Base-by-base conservation (phyloP, 1,139 yeast genomes). In the Pichia sp. region DNA sequence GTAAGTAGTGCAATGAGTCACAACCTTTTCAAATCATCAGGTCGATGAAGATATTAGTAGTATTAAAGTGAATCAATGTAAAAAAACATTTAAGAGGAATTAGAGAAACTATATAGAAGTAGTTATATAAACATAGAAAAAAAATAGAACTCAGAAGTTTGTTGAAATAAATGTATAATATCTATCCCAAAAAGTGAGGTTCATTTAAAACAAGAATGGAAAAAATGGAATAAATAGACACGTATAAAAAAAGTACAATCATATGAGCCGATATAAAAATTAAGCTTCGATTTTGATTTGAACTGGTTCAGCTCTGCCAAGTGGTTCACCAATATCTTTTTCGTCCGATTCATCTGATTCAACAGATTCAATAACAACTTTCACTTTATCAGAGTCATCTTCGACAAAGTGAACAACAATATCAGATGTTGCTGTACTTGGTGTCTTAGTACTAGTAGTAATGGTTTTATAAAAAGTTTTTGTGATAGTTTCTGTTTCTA, bases 361-460 rank as follows among this genome's bases (percentile, higher is more conserved):
- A 25, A 9, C 39, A 3, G 44, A 40, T 16, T 41, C 47, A 18
- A 45, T 25, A 2, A 45, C 44, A 20, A 45, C 47, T 18, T 45
- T 45, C 7, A 46, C 34, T 22, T 42, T 44, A 37, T 46, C 49
- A 7, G 48, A 39, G 12, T 40, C 40, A 20, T 18, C 43, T 7
- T n/a, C 27, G 7, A 42, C 37, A 20, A 40, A 26, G 7, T 36
- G 23, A 37, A 34, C 43, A 39, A 42, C 36, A 24, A 29, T 41
- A 18, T 45, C 48, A 4, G 45, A 38, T 39, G 38, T n/a, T 30
- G 22, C 24, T 15, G 39, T 24, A 13, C 23, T 25, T 35, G 16
- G 24, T 35, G 38, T 7, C 22, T 20, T 35, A 7, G 11, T 20
- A 4, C 1, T 20, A 20, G 15, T 13, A 22, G 16, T 32, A 18